Evolutionary conservation across 2,329 filamentous ascomycete genomes (phyloP).

Genomic region (Nigrograna mackinnonii): DNA sequence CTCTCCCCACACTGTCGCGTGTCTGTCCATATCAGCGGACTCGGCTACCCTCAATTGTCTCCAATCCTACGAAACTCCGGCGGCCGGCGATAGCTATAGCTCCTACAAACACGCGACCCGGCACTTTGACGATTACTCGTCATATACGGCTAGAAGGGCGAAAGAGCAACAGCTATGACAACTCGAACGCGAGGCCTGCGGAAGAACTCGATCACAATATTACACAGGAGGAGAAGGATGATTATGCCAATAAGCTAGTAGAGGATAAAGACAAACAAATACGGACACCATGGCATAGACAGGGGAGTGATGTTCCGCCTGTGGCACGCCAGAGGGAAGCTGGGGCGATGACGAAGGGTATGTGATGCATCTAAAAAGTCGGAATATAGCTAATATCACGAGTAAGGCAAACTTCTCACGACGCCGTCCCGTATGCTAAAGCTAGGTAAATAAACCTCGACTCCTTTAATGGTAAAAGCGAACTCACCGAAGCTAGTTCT

Average conservation of each 20-base stretch:
- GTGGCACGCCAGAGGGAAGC: slow-evolving; percentile 55
- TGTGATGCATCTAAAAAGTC: not conserved
- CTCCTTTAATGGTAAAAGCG: too few relatives aligned
- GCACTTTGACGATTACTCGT: slow-evolving; percentile 14
- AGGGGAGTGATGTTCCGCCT: slow-evolving; percentile 63
- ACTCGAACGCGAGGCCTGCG: slow-evolving; percentile 41
- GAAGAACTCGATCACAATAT: slow-evolving; percentile 48
- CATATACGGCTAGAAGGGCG: slow-evolving; percentile 13
- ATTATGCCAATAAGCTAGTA: slow-evolving; percentile 47
- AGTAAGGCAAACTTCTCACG: slow-evolving; percentile 79
- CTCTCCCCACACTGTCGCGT: slow-evolving; percentile 22
- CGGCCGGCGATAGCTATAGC: too few relatives aligned
- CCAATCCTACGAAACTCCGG: too few relatives aligned
- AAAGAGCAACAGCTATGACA: slow-evolving; percentile 24
- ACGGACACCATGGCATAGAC: slow-evolving; percentile 67
- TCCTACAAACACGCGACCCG: too few relatives aligned
- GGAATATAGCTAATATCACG: slow-evolving; percentile 3
- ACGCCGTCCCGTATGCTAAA: slow-evolving; percentile 82
- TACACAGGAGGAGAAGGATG: slow-evolving; percentile 48
- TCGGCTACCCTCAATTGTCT: too few relatives aligned
- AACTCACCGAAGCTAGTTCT: too few relatives aligned
- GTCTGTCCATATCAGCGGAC: too few relatives aligned
- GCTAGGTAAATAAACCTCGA: too few relatives aligned
- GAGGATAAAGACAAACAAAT: slow-evolving; percentile 60
- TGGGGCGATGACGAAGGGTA: slow-evolving; percentile 68